Conservation (phyloP, 495 filamentous ascomycete genomes). For the Annulohypoxylon stygium region DNA sequence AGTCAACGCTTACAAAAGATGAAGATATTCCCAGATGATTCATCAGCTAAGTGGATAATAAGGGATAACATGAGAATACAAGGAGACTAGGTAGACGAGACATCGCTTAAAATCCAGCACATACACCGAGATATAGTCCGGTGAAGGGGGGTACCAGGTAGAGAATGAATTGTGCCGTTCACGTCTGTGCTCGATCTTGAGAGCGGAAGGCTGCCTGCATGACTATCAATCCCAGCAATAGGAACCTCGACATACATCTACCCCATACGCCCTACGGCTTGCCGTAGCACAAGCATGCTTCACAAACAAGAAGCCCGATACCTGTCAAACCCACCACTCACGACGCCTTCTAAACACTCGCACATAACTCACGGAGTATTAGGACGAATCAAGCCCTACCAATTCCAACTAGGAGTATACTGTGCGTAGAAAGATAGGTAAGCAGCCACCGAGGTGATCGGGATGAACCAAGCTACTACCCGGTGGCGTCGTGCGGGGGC, state of each 20-base stretch:
- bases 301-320: neutral
- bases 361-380: constrained; percentile 1
- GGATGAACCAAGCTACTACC: neutral
- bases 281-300: neutral
- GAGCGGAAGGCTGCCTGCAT: neutral
- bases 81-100: neutral
- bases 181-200: neutral
- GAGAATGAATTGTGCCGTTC: neutral
- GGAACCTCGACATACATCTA: neutral
- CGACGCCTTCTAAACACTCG: neutral
- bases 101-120: neutral
- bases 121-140: neutral
- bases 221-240: neutral
- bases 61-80: neutral
- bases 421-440: neutral
- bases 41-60: neutral
- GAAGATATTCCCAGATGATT: neutral
- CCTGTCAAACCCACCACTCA: neutral
- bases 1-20: neutral
- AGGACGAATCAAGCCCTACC: neutral
- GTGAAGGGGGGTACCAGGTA: neutral
- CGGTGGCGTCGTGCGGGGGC: constrained; percentile 18
- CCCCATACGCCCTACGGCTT: neutral
- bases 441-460: neutral
- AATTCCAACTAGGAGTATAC: neutral